phyloP scores from a whole-genome alignment of 169 alveolate species.

The Eimeria falciformis region DNA sequence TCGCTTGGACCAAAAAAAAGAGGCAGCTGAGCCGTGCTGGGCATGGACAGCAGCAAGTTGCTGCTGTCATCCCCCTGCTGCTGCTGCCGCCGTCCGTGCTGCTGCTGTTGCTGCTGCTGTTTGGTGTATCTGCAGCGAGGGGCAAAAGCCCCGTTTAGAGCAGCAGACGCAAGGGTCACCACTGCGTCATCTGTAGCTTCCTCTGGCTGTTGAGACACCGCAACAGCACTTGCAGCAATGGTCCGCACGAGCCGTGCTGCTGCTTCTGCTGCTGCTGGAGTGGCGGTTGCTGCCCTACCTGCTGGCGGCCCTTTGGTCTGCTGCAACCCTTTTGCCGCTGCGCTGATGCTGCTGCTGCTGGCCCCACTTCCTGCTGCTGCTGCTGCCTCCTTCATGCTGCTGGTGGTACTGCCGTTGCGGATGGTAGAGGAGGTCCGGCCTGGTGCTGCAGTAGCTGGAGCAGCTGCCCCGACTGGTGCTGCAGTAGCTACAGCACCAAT shows the following conservation, averaged over 20 bases:
- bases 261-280: slow-evolving; percentile 31
- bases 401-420: not conserved
- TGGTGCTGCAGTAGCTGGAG: slow-evolving; percentile 8
- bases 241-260: slow-evolving; percentile 39
- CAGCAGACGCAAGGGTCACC: not conserved
- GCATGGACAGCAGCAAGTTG: slow-evolving; percentile 10
- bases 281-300: not conserved
- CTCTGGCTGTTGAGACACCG: not conserved
- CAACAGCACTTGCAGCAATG: slow-evolving; percentile 31
- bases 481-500: too few relatives aligned
- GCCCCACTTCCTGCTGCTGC: slow-evolving; percentile 23
- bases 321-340: not conserved
- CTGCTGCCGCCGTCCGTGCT: slow-evolving; percentile 29
- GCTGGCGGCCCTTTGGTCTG: not conserved
- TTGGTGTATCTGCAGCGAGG: slow-evolving; percentile 39
- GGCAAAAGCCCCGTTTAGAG: slow-evolving; percentile 14
- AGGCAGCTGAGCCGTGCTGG: not conserved
- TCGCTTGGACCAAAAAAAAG: not conserved
- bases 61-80: slow-evolving; percentile 16
- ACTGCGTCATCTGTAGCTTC: slow-evolving; percentile 7
- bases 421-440: not conserved
- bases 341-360: slow-evolving; percentile 20
- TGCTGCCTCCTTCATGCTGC: slow-evolving; percentile 10
- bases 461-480: not conserved
- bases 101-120: slow-evolving; percentile 25